Conservation (phyloP, 2,329 filamentous ascomycete species). For the Iodosphaeria phyllophila region DNA sequence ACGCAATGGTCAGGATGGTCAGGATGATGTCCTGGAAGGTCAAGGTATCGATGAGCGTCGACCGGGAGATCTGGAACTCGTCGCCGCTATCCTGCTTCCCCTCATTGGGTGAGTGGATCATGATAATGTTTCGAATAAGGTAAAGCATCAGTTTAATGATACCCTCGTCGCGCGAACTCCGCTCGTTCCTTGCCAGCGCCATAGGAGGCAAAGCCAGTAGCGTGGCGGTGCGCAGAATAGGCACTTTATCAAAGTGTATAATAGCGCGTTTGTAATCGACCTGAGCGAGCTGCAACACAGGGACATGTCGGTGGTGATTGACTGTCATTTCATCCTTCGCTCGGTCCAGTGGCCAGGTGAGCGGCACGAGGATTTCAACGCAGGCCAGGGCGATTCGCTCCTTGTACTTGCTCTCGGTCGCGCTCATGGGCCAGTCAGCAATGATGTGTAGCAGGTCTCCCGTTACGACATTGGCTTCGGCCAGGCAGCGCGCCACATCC, state of each 20-base stretch:
- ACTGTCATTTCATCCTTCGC: slow-evolving; percentile 67
- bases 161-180: slow-evolving; percentile 65
- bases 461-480: slow-evolving; percentile 80
- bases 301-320: slow-evolving; percentile 83
- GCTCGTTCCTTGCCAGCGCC: slow-evolving; percentile 57
- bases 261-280: slow-evolving; percentile 78
- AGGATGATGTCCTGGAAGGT: slow-evolving; percentile 81
- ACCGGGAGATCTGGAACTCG: slow-evolving; percentile 74
- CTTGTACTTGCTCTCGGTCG: slow-evolving; percentile 54
- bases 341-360: slow-evolving; percentile 86
- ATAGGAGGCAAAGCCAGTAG: slow-evolving; percentile 73
- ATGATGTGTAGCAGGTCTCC: slow-evolving; percentile 84
- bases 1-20: slow-evolving; percentile 68
- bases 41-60: slow-evolving; percentile 74
- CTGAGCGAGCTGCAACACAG: slow-evolving; percentile 76
- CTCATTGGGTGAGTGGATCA: slow-evolving; percentile 61
- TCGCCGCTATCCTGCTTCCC: slow-evolving; percentile 67
- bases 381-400: slow-evolving; percentile 68
- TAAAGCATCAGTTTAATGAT: slow-evolving; percentile 84
- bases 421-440: slow-evolving; percentile 58
- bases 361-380: slow-evolving; percentile 73
- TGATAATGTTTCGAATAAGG: slow-evolving; percentile 72
- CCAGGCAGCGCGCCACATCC: slow-evolving; percentile 83
- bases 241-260: slow-evolving; percentile 61
- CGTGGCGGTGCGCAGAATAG: slow-evolving; percentile 64